Evolutionary conservation across 306 rosid species (phyloP).

Genomic region (Quercus cerris): DNA sequence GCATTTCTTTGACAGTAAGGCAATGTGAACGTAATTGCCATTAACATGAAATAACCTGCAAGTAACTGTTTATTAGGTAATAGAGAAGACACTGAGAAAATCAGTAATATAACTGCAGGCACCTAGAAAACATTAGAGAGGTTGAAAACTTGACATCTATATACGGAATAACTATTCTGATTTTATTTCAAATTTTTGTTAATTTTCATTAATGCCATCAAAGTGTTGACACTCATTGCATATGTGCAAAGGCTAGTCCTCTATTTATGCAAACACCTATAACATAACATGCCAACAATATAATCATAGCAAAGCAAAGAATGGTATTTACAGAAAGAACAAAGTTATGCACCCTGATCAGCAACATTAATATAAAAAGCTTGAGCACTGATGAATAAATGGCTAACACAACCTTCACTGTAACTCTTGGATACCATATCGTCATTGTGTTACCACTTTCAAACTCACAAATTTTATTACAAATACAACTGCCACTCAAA

Average conservation of each 20-base stretch:
- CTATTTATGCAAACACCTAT: no score
- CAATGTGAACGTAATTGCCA: slow-evolving; percentile 27
- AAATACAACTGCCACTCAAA: neutral
- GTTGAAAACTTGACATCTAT: no score
- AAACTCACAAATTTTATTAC: neutral
- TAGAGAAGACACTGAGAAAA: neutral
- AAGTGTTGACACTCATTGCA: no score
- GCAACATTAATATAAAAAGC: neutral
- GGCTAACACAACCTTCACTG: neutral
- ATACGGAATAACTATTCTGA: no score
- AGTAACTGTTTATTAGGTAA: neutral
- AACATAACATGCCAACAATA: no score
- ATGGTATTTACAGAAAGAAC: no score
- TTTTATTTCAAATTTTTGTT: no score
- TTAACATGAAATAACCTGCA: slow-evolving; percentile 26
- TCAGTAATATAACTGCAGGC: neutral
- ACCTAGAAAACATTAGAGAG: neutral
- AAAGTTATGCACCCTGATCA: neutral
- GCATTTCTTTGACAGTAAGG: slow-evolving; percentile 28
- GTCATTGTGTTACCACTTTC: neutral
- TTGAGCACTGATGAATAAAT: neutral
- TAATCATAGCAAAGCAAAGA: no score
- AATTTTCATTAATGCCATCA: no score
- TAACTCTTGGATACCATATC: neutral
- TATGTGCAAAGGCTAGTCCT: no score